Percentiles rank a stretch among this genome's conserved stretches.
Evolutionary conservation across 2,329 filamentous ascomycete species (phyloP).

Genomic region (Diaporthe eres): DNA sequence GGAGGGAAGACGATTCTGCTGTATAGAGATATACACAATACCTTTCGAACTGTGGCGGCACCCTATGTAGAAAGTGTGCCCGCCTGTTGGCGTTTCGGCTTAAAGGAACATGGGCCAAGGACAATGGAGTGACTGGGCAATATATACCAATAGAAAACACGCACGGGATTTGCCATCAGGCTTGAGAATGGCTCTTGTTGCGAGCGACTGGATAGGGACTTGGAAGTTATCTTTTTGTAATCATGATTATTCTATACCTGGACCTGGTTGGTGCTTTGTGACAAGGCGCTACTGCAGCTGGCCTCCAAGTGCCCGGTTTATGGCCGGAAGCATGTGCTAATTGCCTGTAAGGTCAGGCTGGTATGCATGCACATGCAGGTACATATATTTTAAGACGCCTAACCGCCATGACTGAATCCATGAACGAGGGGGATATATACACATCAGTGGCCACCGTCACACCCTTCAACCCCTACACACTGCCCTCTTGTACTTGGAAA

Average conservation of each 20-base stretch:
- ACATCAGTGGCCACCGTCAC: too few relatives aligned
- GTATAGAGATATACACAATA: slow-evolving; percentile 37
- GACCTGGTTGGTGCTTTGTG: not conserved
- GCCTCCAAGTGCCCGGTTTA: not conserved
- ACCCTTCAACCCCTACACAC: not conserved
- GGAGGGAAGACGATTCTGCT: slow-evolving; percentile 39
- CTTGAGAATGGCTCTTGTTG: slow-evolving; percentile 26
- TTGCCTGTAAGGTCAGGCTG: not conserved
- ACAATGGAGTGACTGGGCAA: slow-evolving; percentile 24
- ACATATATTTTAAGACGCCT: not conserved
- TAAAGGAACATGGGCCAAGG: slow-evolving; percentile 24
- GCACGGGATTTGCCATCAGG: slow-evolving; percentile 1
- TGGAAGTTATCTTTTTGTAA: slow-evolving; percentile 26
- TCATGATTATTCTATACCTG: slow-evolving; percentile 9
- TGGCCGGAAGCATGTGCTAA: not conserved
- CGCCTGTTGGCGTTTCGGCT: slow-evolving; percentile 34
- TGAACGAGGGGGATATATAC: not conserved
- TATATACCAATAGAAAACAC: slow-evolving; percentile 41
- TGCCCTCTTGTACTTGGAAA: not conserved
- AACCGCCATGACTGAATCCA: not conserved
- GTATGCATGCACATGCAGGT: not conserved
- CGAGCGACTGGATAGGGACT: slow-evolving; percentile 25
- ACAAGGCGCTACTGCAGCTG: not conserved
- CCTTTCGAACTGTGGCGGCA: slow-evolving; percentile 26
- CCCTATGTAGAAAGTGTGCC: slow-evolving; percentile 8